Conservation (phyloP, 495 filamentous ascomycete genomes). For the Wilcoxina mikolae region DNA sequence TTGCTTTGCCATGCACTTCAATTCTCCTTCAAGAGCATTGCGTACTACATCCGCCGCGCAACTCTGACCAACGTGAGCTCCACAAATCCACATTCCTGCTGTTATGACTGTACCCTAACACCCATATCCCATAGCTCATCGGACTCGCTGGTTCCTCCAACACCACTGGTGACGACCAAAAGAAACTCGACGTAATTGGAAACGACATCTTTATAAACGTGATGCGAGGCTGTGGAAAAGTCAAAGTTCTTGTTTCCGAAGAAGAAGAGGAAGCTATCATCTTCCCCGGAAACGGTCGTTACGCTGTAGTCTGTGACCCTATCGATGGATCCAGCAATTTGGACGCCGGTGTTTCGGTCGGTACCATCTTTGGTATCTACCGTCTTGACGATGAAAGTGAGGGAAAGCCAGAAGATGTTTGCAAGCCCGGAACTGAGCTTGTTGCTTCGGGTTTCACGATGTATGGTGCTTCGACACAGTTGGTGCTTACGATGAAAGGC, state of each 20-base stretch:
- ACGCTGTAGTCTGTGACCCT: conserved; percentile 92
- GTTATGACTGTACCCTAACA: conserved; percentile 2
- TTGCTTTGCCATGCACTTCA: conserved; percentile 94
- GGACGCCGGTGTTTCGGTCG: conserved; percentile 93
- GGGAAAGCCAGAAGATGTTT: conserved; percentile 65
- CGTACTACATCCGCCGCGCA: conserved; percentile 92
- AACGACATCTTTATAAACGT: conserved; percentile 93
- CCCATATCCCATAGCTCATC: conserved; percentile 39
- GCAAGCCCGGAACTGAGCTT: conserved; percentile 76
- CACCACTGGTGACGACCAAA: conserved; percentile 92
- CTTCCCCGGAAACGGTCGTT: conserved; percentile 77
- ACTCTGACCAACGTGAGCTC: conserved; percentile 67
- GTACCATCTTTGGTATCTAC: conserved; percentile 94
- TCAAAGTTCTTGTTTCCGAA: conserved; percentile 81
- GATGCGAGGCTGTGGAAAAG: conserved; percentile 83
- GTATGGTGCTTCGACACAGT: conserved; percentile 92
- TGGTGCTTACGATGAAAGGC: conserved; percentile 93
- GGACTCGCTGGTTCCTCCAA: conserved; percentile 92
- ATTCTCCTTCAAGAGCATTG: conserved; percentile 98
- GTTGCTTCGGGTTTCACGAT: conserved; percentile 95
- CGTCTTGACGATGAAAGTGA: conserved; percentile 58
- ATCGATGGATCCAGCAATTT: conserved; percentile 97
- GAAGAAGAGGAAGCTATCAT: conserved; percentile 86
- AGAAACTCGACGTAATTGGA: conserved; percentile 97
- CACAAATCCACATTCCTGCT: not conserved